phyloP scores from a whole-genome alignment of 208 protist genomes.

The Crithidia fasciculata region DNA sequence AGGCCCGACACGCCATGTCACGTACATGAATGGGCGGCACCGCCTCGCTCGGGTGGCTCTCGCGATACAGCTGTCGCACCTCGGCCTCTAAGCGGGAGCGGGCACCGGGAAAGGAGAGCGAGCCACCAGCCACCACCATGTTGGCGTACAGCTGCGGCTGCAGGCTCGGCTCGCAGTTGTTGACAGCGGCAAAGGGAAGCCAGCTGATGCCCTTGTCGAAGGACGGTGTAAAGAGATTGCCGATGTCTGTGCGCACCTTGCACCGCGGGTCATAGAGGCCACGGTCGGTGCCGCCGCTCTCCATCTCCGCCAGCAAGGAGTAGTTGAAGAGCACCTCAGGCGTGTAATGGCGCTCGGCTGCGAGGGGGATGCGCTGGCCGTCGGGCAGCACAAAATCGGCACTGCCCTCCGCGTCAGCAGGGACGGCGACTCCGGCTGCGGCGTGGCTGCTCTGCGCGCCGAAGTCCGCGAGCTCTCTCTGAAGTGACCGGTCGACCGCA shows the following conservation, averaged over 20 bases:
- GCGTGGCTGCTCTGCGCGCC: not conserved
- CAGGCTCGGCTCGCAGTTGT: constrained; percentile 90
- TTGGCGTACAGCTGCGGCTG: constrained; percentile 91
- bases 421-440: not conserved
- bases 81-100: constrained; percentile 87
- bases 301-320: constrained; percentile 59
- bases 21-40: constrained; percentile 77
- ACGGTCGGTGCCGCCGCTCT: constrained; percentile 23
- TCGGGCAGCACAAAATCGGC: constrained; percentile 87
- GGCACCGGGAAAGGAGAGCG: constrained; percentile 86
- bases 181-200: constrained; percentile 91
- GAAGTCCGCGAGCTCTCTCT: not conserved
- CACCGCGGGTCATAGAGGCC: constrained; percentile 65
- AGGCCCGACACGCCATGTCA: constrained; percentile 72
- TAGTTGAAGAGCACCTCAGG: constrained; percentile 91
- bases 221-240: constrained; percentile 81
- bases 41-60: constrained; percentile 84
- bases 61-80: constrained; percentile 85
- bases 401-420: not conserved
- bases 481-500: not conserved
- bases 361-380: constrained; percentile 82
- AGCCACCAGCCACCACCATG: constrained; percentile 94
- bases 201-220: constrained; percentile 92
- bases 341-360: constrained; percentile 65
- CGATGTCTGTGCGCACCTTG: constrained; percentile 85